phyloP scores from a whole-genome alignment of 345 rosid genomes.

The Hypericum androsaemum region DNA sequence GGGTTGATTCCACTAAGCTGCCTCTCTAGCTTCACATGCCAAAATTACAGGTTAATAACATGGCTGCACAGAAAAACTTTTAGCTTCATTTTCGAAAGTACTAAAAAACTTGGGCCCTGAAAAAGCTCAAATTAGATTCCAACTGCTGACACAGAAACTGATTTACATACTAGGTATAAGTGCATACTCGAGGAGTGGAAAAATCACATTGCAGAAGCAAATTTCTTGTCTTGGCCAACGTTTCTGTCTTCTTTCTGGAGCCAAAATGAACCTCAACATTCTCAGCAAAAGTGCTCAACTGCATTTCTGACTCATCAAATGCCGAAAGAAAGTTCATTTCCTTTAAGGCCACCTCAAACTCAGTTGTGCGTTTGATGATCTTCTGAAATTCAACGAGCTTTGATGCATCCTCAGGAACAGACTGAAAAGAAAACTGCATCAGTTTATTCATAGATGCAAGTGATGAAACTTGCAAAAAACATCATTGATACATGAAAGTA shows the following conservation, averaged over 20 bases:
- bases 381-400: conserved; percentile 82
- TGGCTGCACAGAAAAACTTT: background rate
- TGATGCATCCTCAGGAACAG: conserved; percentile 89
- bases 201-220: conserved; percentile 72
- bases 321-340: conserved; percentile 60
- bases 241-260: conserved; percentile 65
- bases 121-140: conserved; percentile 14
- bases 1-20: conserved; percentile 85
- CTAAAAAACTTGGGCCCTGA: conserved; percentile 29
- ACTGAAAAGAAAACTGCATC: conserved; percentile 32
- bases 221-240: conserved; percentile 79
- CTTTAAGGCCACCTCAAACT: conserved; percentile 64
- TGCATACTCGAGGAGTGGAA: conserved; percentile 56
- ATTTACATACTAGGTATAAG: background rate
- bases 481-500: no score
- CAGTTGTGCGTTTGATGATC: conserved; percentile 47
- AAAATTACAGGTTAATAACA: conserved; percentile 23
- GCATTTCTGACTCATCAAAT: conserved; percentile 49
- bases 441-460: background rate
- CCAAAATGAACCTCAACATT: conserved; percentile 99
- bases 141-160: conserved; percentile 7
- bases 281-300: conserved; percentile 72
- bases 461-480: background rate
- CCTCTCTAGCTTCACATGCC: conserved; percentile 78
- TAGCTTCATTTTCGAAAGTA: no score